Evolutionary conservation across 192 early-diverging fungal genomes (phyloP), one percentile per base, ranked within the genome.

Genomic region (Backusella liffmaniae): DNA sequence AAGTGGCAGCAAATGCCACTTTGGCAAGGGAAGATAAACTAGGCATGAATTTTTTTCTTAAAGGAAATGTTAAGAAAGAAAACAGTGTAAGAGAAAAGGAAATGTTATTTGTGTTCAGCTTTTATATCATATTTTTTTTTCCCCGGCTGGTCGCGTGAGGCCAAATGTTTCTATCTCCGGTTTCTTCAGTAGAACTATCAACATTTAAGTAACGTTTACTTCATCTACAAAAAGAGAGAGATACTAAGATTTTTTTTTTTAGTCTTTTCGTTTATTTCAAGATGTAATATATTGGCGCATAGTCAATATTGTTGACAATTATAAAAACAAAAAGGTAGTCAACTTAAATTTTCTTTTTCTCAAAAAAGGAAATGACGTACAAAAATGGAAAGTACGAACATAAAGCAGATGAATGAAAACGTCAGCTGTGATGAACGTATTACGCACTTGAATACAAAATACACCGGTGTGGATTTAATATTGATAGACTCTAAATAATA

Each of bases 21-120:
- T 65, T 73, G 29, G 72, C 51, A 65, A 73, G 49, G 13, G 72
- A 73, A 65, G 41, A 56, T 65, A 73, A 41, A 39, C 53, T 65
- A 39, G 72, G 72, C 72, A 73, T 73, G n/a, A 65, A n/a, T 36
- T 26, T 36, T 53, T 36, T 68, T 36, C 56, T 59, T 16, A 35
- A 72, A 35, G 18, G 30, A 21, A 29, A 42, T 30, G 39, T 51
- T 30, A 66, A 36, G 35, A 68, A 68, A 36, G 35, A 35, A 70
- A 70, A 29, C 13, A 46, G 16, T 32, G 42, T 26, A 71, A 13
- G 18, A 46, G 26, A 44, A 71, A 71, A 49, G 9, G 35, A 69
- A 69, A 69, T n/a, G 16, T 21, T 39, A 7, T 68, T 34, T 29
- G 21, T 37, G 16, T 69, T 16, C 36, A 35, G 7, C 7, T 69